Conservation (phyloP, 371 early-diverging fungal species). For the Actinomortierella ambigua region DNA sequence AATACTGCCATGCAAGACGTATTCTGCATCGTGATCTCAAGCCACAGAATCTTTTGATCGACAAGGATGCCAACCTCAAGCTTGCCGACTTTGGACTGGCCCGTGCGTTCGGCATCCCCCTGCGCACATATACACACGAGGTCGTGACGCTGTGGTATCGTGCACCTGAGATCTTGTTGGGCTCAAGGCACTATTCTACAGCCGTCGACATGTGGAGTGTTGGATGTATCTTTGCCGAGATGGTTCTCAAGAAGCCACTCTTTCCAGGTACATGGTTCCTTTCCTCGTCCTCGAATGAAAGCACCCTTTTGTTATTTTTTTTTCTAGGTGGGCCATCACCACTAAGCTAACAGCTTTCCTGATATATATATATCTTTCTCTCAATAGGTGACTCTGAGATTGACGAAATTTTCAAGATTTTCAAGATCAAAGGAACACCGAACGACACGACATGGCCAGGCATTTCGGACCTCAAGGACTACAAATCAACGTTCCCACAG, state of each 20-base stretch:
- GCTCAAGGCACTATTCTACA: constrained; percentile 87
- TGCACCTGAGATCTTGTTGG: constrained; percentile 96
- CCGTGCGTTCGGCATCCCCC: constrained; percentile 86
- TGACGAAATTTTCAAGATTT: constrained; percentile 95
- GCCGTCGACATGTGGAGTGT: constrained; percentile 98
- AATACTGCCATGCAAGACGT: constrained; percentile 87
- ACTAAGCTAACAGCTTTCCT: not conserved
- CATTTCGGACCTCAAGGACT: constrained; percentile 83
- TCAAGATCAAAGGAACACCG: constrained; percentile 94
- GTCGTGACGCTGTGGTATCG: constrained; percentile 99
- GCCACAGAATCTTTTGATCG: constrained; percentile 94
- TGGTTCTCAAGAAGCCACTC: constrained; percentile 83
- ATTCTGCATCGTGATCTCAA: constrained; percentile 94
- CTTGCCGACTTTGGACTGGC: constrained; percentile 97
- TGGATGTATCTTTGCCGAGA: constrained; percentile 98
- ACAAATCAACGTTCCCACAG: constrained; percentile 73
- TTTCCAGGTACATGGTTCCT: constrained; percentile 73
- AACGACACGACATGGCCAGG: constrained; percentile 91
- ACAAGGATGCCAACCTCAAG: constrained; percentile 83
- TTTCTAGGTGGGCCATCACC: not conserved
- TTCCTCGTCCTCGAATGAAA: constrained; percentile 14
- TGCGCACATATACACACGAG: constrained; percentile 94
- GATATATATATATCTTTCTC: not conserved
- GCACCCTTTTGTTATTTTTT: constrained; percentile 24
- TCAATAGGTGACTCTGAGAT: constrained; percentile 93